Percentiles rank a stretch among this genome's conserved stretches.
phyloP scores from a whole-genome alignment of 306 rosid genomes.

The Casuarina equisetifolia region DNA sequence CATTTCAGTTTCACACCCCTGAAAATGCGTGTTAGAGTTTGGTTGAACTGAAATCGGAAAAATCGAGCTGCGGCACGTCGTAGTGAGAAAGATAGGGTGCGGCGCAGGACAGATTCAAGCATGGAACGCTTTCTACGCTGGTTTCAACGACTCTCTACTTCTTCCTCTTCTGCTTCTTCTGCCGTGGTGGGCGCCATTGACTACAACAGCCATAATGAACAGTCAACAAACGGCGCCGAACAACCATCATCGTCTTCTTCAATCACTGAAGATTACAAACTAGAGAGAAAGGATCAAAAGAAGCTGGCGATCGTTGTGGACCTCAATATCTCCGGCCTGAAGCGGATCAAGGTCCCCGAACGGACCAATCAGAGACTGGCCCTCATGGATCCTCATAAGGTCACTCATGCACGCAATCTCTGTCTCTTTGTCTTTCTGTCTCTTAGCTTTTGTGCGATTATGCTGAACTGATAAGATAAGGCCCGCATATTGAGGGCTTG shows the following conservation, averaged over 20 bases:
- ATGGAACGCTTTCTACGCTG: constrained; percentile 34
- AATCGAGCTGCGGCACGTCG: background rate
- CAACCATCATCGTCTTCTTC: background rate
- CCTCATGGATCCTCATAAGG: constrained; percentile 38
- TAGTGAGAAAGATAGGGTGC: constrained; percentile 13
- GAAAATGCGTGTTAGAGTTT: background rate
- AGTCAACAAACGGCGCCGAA: constrained; percentile 11
- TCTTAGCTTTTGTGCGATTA: background rate
- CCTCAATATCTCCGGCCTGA: constrained; percentile 18
- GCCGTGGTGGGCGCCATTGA: background rate
- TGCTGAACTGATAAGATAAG: constrained; percentile 31
- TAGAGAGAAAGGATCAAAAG: background rate
- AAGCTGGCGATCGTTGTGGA: constrained; percentile 24
- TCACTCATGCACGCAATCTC: constrained; percentile 14
- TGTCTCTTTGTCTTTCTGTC: background rate
- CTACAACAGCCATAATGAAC: background rate
- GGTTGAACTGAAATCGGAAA: too few relatives aligned
- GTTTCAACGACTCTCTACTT: constrained; percentile 13
- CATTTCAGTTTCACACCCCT: background rate
- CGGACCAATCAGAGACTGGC: constrained; percentile 25
- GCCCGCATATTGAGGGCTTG: constrained; percentile 43
- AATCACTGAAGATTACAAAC: background rate
- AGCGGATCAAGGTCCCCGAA: constrained; percentile 32
- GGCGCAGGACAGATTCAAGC: background rate
- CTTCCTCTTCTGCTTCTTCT: constrained; percentile 6